Evolutionary conservation across 2,329 filamentous ascomycete species (phyloP).

Genomic region (Pseudogymnoascus sp.): DNA sequence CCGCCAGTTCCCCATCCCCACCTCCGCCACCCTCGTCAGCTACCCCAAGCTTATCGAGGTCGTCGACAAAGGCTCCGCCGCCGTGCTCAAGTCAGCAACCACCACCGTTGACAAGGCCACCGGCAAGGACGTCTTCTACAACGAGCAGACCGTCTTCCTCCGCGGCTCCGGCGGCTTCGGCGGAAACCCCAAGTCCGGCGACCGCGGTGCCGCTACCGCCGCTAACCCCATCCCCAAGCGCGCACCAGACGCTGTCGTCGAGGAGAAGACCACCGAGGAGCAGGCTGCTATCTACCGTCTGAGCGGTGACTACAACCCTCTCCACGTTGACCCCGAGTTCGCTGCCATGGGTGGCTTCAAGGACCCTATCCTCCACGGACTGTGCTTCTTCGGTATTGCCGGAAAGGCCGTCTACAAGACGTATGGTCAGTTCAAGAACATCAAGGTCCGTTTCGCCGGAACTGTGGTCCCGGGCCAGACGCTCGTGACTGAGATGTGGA

Average conservation of each 20-base stretch:
- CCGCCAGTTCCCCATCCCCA: constrained; percentile 84
- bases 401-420: constrained; percentile 83
- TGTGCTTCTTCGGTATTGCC: constrained; percentile 88
- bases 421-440: constrained; percentile 78
- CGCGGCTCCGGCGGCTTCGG: constrained; percentile 87
- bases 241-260: constrained; percentile 70
- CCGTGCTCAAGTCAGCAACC: constrained; percentile 70
- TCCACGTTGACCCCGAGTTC: constrained; percentile 92
- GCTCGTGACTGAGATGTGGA: constrained; percentile 92
- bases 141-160: constrained; percentile 89
- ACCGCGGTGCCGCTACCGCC: constrained; percentile 74
- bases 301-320: constrained; percentile 90
- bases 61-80: constrained; percentile 88
- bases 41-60: constrained; percentile 83
- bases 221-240: constrained; percentile 72
- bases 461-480: constrained; percentile 82
- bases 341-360: constrained; percentile 95
- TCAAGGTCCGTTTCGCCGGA: constrained; percentile 88
- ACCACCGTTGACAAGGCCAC: constrained; percentile 79
- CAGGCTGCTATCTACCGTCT: constrained; percentile 91
- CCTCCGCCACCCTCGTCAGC: constrained; percentile 67
- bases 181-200: constrained; percentile 66
- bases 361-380: constrained; percentile 88
- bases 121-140: constrained; percentile 92
- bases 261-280: constrained; percentile 80